Conservation (phyloP, 2,329 filamentous ascomycete genomes). For the Arachnopeziza araneosa region DNA sequence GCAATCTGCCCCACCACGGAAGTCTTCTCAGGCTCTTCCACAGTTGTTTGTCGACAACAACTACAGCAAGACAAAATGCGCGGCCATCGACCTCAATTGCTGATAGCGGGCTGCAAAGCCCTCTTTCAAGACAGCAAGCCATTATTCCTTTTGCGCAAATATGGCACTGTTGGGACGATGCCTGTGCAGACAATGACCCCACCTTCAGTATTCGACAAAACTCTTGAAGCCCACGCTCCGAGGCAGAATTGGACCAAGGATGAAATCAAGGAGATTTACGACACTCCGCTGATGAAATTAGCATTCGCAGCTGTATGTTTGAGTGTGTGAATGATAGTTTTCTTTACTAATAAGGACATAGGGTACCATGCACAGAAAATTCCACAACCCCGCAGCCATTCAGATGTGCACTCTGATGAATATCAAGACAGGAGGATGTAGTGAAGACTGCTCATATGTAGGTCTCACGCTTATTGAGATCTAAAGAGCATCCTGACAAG, state of each 20-base stretch:
- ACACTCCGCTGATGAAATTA: slow-evolving; percentile 75
- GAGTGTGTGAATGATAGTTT: not conserved
- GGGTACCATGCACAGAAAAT: slow-evolving; percentile 74
- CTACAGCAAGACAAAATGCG: slow-evolving; percentile 13
- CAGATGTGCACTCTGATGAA: slow-evolving; percentile 95
- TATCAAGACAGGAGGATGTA: slow-evolving; percentile 91
- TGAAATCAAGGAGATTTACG: slow-evolving; percentile 76
- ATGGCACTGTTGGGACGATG: slow-evolving; percentile 19
- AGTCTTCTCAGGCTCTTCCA: not conserved
- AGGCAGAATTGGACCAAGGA: slow-evolving; percentile 75
- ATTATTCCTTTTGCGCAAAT: slow-evolving; percentile 12
- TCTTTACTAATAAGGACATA: slow-evolving; percentile 32
- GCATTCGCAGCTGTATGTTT: slow-evolving; percentile 63
- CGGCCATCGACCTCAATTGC: slow-evolving; percentile 10
- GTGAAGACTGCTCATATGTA: slow-evolving; percentile 81
- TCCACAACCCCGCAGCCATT: slow-evolving; percentile 77
- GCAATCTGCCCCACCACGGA: slow-evolving; percentile 4
- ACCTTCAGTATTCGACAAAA: slow-evolving; percentile 31
- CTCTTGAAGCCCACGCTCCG: slow-evolving; percentile 54
- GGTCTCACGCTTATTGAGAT: not conserved
- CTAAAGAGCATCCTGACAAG: not conserved
- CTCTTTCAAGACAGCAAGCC: slow-evolving; percentile 12
- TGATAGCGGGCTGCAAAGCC: slow-evolving; percentile 10
- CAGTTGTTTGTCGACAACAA: slow-evolving; percentile 7
- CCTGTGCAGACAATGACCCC: slow-evolving; percentile 6